Conservation (phyloP, 129 eudicot species). For the Flaveria sonorensis region DNA sequence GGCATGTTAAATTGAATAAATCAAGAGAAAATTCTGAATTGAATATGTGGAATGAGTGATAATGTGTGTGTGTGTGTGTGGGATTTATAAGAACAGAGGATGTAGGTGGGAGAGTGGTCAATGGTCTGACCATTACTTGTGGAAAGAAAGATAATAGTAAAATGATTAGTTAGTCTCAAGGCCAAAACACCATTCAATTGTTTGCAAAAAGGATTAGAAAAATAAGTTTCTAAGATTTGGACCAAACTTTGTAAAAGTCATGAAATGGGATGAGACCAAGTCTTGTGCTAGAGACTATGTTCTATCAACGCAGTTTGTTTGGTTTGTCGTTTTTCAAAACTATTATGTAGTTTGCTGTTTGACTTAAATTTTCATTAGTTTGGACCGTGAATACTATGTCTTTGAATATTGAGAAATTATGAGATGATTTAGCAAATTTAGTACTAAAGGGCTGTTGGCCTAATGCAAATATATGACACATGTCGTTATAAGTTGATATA, state of each 20-base stretch:
- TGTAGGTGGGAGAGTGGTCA: neutral
- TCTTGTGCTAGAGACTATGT: neutral
- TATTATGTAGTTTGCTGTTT: no score
- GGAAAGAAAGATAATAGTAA: neutral
- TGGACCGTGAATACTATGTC: neutral
- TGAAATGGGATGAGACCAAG: neutral
- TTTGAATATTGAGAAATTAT: neutral
- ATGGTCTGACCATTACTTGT: no score
- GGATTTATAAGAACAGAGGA: neutral
- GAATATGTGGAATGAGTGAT: neutral
- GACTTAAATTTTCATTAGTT: no score
- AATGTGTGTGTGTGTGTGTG: neutral
- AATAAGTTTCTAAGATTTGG: neutral
- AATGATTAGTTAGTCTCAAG: neutral
- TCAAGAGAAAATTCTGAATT: neutral
- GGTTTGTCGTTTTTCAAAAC: no score
- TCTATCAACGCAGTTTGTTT: no score
- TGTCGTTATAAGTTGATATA: no score
- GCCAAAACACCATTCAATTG: slow-evolving; percentile 5
- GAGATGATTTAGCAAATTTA: neutral
- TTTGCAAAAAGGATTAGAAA: neutral
- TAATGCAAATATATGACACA: no score
- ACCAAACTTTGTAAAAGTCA: neutral
- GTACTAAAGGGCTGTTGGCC: no score
- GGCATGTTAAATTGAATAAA: neutral